Evolutionary conservation across 2,329 filamentous ascomycete species (phyloP), one percentile per base, ranked within the genome.

Genomic region (Metarhizium brunneum): DNA sequence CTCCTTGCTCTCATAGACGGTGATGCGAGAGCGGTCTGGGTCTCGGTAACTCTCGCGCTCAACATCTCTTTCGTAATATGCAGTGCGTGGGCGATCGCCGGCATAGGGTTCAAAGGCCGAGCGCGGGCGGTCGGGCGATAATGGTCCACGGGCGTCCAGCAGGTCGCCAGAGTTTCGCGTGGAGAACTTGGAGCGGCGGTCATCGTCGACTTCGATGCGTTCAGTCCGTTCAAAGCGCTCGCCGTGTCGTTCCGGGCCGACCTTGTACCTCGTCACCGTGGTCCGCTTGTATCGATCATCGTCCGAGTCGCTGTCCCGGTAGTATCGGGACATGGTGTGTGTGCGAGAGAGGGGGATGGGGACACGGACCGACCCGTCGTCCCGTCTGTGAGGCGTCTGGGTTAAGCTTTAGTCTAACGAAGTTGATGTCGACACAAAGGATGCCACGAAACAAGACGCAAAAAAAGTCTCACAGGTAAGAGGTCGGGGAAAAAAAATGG

Each of bases 191-290:
- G 73, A 75, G 63, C 75, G 74, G 53, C 69, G 67, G 52, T 76
- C 74, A 58, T 79, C 74, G 49, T 78, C 76, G 56, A 74, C 64
- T 48, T 76, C 74, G 52, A 75, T 57, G 56, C 69, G 66, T 48
- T 74, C 69, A 56, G 59, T 66, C 52, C 69, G 69, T 42, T 74
- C 71, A 60, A 72, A 68, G 8, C 69, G 70, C 57, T 76, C 75
- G 50, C 69, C 66, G 53, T 69, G 66, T 53, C 71, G 70, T 53
- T 65, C 68, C 11, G 73, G 71, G 8, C 68, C 66, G 32, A 80
- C 76, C 64, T 80, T 80, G 71, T 81, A 81, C 55, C 78, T 74
- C 58, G 74, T 76, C 54, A 80, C 72, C n/a, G 75, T 79, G 5
- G 76, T 74, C 57, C 68, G 71, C 62, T 69, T 71, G 66, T 74